Evolutionary conservation across 352 stramenopile species (phyloP), one percentile per base, ranked within the genome.

Genomic region (Phytophthora crassamura): DNA sequence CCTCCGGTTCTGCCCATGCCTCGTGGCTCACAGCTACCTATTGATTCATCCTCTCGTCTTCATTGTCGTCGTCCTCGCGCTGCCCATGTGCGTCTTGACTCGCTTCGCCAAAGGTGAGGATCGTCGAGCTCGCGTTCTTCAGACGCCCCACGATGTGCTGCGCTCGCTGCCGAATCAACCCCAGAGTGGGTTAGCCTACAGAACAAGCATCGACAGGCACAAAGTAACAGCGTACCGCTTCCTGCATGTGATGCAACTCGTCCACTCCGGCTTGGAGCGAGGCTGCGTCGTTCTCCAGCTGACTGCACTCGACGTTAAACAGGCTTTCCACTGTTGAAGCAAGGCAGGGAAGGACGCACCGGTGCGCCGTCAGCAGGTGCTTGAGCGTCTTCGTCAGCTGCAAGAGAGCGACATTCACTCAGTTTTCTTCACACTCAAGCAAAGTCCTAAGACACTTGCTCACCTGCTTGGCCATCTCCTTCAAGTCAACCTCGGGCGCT

Each of bases 251-350:
- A 45, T 90, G 46, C 20, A 93, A 63, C 28, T 86, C 68, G 9
- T 89, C 73, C 63, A 93, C 72, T 53, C 86, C 84, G 8, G 59
- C 71, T 69, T 90, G 84, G 42, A 93, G 88, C 57, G 57, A 74
- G 5, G 55, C 55, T 2, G 74, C 77, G 34, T 93, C 82, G 7
- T 75, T 72, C 41, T 84, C 79, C 20, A 91, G 59, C 52, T 79
- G 75, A 14, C 82, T 91, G 41, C 11, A 8, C 46, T 50, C 25
- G 14, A n/a, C 20, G 22, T 72, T 18, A 71, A 42, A 46, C 39
- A 42, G 18, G 9, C n/a, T 10, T 14, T 16, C 25, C 18, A 15
- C 28, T 25, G 20, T 52, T 30, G 20, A 18, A 67, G 28, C 28
- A 47, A 53, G 11, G 4, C 12, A 18, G 10, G 38, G 7, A 25